These are phyloP conservation scores for Besnoitia besnoiti DNA, from an alignment of 169 alveolate species.

Conservation along the genomic window DNA sequence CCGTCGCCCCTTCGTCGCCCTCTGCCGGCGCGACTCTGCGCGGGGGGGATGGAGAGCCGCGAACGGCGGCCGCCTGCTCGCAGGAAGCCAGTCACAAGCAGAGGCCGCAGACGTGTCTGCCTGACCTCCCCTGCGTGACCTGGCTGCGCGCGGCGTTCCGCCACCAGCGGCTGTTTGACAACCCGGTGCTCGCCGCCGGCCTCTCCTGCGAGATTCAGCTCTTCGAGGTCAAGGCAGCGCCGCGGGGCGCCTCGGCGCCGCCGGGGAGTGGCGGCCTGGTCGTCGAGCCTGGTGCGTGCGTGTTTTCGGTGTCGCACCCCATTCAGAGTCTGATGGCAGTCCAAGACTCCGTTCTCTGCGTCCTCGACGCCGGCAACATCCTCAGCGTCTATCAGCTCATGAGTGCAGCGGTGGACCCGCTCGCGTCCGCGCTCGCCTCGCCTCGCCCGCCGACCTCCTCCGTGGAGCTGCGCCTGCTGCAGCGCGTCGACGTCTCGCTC, in stretches of 20 bases:
- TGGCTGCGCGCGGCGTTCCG: background rate
- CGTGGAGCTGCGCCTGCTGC: background rate
- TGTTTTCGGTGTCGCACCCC: background rate
- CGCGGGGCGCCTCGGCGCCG: background rate
- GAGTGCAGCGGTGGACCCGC: background rate
- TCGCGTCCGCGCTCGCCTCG: background rate
- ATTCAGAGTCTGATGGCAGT: slow-evolving; percentile 1
- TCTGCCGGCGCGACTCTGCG: background rate
- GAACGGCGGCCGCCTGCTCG: background rate
- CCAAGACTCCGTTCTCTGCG: slow-evolving; percentile 10
- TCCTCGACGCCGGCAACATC: background rate
- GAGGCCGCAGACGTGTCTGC: background rate
- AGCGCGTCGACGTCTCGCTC: slow-evolving; percentile 26
- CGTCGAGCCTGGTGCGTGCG: background rate
- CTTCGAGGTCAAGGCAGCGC: background rate
- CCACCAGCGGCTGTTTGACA: background rate
- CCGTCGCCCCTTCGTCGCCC: background rate
- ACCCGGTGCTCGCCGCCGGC: background rate
- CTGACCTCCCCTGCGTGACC: slow-evolving; percentile 20
- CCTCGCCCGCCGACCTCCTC: background rate
- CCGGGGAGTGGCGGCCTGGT: background rate
- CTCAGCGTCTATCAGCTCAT: background rate
- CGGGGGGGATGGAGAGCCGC: background rate
- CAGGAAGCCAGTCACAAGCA: background rate
- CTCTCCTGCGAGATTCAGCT: background rate